phyloP scores from a whole-genome alignment of 257 asterid genomes.

The Nicotiana otophora region DNA sequence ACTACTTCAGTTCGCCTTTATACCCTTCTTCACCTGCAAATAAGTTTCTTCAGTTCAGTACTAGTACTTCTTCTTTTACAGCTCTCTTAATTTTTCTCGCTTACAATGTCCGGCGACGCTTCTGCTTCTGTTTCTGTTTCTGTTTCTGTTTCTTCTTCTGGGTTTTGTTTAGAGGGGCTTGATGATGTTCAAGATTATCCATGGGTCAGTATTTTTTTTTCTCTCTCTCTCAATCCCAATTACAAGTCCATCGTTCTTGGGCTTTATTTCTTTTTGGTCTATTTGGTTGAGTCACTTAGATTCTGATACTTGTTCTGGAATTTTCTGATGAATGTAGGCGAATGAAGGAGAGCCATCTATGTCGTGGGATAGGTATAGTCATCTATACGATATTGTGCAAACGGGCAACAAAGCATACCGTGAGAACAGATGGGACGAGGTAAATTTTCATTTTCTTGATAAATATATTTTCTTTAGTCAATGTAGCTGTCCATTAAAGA shows the following conservation, averaged over 20 bases:
- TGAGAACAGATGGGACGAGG: slow-evolving; percentile 68
- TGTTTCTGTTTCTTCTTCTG: slow-evolving; percentile 26
- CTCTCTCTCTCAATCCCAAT: neutral
- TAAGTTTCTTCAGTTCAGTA: neutral
- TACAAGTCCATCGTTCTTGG: neutral
- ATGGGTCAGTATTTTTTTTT: slow-evolving; percentile 38
- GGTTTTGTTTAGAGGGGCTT: slow-evolving; percentile 53
- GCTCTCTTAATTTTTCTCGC: neutral
- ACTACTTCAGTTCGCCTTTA: neutral
- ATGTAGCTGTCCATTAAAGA: neutral
- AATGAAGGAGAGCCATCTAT: slow-evolving; percentile 48
- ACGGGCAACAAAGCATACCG: slow-evolving; percentile 68
- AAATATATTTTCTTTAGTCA: neutral
- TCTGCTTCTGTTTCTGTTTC: neutral
- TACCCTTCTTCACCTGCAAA: neutral
- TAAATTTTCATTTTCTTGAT: slow-evolving; percentile 8
- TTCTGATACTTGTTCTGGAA: neutral
- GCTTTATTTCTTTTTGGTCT: neutral
- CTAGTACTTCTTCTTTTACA: neutral
- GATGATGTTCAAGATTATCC: slow-evolving; percentile 65
- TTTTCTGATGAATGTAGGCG: slow-evolving; percentile 28
- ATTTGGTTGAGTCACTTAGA: neutral
- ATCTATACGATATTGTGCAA: slow-evolving; percentile 56
- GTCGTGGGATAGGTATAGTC: slow-evolving; percentile 56
- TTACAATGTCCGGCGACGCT: slow-evolving; percentile 31